These are phyloP conservation scores for Hyaloscypha hepaticicola DNA, from an alignment of 495 filamentous ascomycete genomes.

Conservation along the genomic window DNA sequence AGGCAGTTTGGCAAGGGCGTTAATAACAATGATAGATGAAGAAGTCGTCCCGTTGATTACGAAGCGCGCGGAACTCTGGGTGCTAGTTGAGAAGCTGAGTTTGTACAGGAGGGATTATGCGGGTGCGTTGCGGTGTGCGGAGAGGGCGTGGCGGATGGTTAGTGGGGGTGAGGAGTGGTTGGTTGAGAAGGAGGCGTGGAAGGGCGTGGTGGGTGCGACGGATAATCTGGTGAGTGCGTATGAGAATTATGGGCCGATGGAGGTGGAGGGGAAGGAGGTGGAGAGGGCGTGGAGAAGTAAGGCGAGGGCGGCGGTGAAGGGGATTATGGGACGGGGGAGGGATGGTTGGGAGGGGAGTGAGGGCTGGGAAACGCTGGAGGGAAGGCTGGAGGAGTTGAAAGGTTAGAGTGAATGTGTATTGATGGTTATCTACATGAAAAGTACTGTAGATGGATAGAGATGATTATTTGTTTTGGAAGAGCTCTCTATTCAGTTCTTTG, in stretches of 20 bases:
- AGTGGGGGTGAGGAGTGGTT: conserved; percentile 50
- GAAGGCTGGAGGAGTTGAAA: conserved; percentile 60
- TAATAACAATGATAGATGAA: conserved; percentile 71
- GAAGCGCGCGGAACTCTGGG: conserved; percentile 70
- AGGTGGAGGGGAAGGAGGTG: conserved; percentile 49
- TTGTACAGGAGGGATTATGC: conserved; percentile 65
- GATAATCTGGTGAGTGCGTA: conserved; percentile 63
- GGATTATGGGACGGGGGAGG: conserved; percentile 78
- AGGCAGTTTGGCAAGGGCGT: conserved; percentile 48
- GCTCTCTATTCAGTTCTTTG: neutral
- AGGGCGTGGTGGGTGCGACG: conserved; percentile 60
- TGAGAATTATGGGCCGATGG: conserved; percentile 59
- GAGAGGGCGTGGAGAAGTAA: conserved; percentile 81
- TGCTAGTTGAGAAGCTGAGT: conserved; percentile 65
- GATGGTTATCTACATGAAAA: neutral
- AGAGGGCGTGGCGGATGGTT: conserved; percentile 82
- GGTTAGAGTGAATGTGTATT: neutral
- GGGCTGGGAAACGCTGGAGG: conserved; percentile 65
- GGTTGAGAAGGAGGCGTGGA: conserved; percentile 52
- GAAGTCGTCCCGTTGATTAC: conserved; percentile 81
- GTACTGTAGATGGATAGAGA: neutral
- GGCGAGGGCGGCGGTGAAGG: conserved; percentile 76
- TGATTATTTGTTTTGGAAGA: no score
- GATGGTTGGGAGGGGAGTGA: conserved; percentile 76
- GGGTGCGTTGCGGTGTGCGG: conserved; percentile 75